Evolutionary conservation across 2,329 filamentous ascomycete species (phyloP).

Genomic region (Alternaria arbusti): DNA sequence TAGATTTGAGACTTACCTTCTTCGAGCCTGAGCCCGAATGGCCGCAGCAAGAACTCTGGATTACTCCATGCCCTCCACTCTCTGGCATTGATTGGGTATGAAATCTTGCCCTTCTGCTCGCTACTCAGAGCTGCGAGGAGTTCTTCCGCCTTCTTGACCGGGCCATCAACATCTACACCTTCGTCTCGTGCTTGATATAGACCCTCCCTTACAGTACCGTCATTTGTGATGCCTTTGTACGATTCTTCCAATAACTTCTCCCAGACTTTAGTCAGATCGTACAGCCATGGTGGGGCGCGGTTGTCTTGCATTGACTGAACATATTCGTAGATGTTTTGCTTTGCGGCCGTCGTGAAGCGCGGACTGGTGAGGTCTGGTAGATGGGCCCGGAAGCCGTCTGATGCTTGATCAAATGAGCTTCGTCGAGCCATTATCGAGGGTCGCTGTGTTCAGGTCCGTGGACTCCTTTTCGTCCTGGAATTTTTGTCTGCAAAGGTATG

Average conservation of each 20-base stretch:
- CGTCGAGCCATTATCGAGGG: slow-evolving; percentile 20
- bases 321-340: slow-evolving; percentile 69
- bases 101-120: slow-evolving; percentile 57
- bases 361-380: slow-evolving; percentile 67
- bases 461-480: background rate
- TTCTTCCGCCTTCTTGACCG: slow-evolving; percentile 59
- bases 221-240: slow-evolving; percentile 72
- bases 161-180: slow-evolving; percentile 63
- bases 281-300: slow-evolving; percentile 69
- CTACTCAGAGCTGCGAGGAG: slow-evolving; percentile 57
- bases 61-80: slow-evolving; percentile 77
- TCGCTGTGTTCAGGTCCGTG: background rate
- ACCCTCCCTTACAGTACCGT: slow-evolving; percentile 64
- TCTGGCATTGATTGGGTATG: slow-evolving; percentile 70
- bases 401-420: slow-evolving; percentile 34
- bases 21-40: slow-evolving; percentile 74
- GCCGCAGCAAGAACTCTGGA: slow-evolving; percentile 72
- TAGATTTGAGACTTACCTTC: slow-evolving; percentile 50
- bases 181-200: slow-evolving; percentile 70
- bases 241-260: slow-evolving; percentile 62
- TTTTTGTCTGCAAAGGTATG: background rate
- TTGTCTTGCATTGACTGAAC: slow-evolving; percentile 65
- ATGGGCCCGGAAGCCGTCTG: slow-evolving; percentile 60
- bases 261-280: slow-evolving; percentile 48
- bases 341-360: slow-evolving; percentile 68